Evolutionary conservation across 148 eudicot species (phyloP).

Genomic region (Fagopyrum esculentum): DNA sequence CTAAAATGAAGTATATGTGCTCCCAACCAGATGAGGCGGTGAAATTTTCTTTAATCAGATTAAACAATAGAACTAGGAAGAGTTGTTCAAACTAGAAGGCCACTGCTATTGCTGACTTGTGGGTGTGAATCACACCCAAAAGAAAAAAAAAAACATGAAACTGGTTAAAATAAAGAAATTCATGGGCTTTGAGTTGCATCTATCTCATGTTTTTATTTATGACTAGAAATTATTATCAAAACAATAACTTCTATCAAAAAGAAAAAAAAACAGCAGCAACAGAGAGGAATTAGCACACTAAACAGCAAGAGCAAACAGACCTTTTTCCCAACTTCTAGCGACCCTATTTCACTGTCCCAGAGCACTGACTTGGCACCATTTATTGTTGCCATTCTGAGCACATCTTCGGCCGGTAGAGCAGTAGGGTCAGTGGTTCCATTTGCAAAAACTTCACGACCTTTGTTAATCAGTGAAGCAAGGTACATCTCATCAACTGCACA

Average conservation of each 20-base stretch:
- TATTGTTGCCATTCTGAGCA: slow-evolving; percentile 79
- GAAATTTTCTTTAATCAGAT: not conserved
- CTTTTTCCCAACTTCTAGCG: slow-evolving; percentile 94
- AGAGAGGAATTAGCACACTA: not conserved
- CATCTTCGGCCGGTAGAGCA: slow-evolving; percentile 69
- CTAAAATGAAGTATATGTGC: not conserved
- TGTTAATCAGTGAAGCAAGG: slow-evolving; percentile 88
- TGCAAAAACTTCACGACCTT: slow-evolving; percentile 64
- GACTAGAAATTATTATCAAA: not conserved
- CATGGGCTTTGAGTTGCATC: not conserved
- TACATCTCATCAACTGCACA: slow-evolving; percentile 96
- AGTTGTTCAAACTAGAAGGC: not conserved
- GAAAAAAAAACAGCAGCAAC: not conserved
- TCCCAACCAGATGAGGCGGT: not conserved
- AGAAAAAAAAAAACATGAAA: not conserved
- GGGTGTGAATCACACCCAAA: not conserved
- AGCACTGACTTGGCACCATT: slow-evolving; percentile 85
- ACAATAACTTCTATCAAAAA: not conserved
- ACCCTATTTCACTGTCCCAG: slow-evolving; percentile 87
- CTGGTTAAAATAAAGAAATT: not conserved
- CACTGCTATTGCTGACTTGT: not conserved
- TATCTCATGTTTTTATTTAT: not conserved
- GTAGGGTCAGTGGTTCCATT: slow-evolving; percentile 86
- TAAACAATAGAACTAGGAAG: not conserved
- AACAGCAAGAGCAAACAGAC: slow-evolving; percentile 23